Base-by-base conservation (phyloP, 2,329 filamentous ascomycete species). In the Beauveria australis region DNA sequence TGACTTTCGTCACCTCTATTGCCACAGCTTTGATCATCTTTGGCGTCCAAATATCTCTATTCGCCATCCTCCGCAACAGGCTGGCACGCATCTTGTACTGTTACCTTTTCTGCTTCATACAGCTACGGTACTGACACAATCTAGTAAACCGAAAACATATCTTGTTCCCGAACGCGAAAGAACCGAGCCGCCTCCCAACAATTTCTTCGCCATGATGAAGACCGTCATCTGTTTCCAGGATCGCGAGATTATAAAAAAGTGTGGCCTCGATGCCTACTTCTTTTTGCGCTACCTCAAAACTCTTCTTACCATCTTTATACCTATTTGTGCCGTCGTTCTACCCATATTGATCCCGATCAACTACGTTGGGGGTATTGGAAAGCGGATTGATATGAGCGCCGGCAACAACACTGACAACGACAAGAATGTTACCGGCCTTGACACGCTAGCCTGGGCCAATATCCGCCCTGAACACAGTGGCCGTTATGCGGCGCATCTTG, bases 201-300 rank as follows among this genome's bases (percentile, higher is more conserved):
- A 73, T 52, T 76, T 80, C 43, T 77, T 81, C 71, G 76, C 76
- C 16, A 73, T 87, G 62, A 65, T 84, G 66, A 70, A 82, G 73
- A 71, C 77, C 78, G 65, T 96, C 80, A 79, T 89, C 76, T 73
- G 86, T 77, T 76, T 90, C 76, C 73, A 85, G 78, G 82, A 90
- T 63, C 81, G 90, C 14, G 91, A 96, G 67, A 85, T 99, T 66
- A 96, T 99, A 68, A 88, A 93, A 58, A 96, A 97, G 74, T 97
- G 93, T 67, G 94, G 94, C 19, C 83, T 99, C 10, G 94, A 99
- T 71, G 92, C 93, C 69, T 99, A 96, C 76, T 96, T 97, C 78
- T 99, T 99, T 73, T 81, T 99, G 1, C 89, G 95, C 64, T 99
- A 96, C 69, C 82, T 85, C 16, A 83, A 83, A 65, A 82, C 70